A percentile compares a stretch with the other conserved stretches of the same genome.
Conservation (phyloP, 148 eudicot genomes). For the Vaccinium corymbosum region DNA sequence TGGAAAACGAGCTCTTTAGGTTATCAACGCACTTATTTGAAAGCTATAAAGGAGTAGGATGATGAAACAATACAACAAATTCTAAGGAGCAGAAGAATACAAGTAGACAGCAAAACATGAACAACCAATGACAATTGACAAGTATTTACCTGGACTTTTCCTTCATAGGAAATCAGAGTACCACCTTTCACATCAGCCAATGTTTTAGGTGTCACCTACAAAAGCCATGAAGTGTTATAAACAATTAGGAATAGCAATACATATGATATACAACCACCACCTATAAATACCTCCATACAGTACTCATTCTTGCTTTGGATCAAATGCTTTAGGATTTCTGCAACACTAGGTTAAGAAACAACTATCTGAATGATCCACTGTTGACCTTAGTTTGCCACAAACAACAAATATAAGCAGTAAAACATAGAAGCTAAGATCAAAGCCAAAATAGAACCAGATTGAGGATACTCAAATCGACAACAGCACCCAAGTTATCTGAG, state of each 20-base stretch:
- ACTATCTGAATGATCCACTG: neutral
- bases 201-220: constrained; percentile 97
- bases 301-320: constrained; percentile 85
- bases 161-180: constrained; percentile 90
- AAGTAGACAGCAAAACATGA: neutral
- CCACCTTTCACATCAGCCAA: constrained; percentile 99
- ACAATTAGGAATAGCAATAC: neutral
- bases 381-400: constrained; percentile 1
- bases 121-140: neutral
- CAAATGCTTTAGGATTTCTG: constrained; percentile 91
- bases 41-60: neutral
- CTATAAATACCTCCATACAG: constrained; percentile 87
- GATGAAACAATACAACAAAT: neutral
- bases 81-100: neutral
- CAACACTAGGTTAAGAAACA: constrained; percentile 49
- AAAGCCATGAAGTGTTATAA: constrained; percentile 15
- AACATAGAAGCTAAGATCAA: neutral
- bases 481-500: constrained; percentile 94
- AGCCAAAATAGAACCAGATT: constrained; percentile 15
- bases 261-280: neutral
- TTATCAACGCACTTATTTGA: neutral
- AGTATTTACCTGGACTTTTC: constrained; percentile 78
- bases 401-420: neutral
- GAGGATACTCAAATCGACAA: constrained; percentile 99
- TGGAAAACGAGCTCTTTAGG: neutral